Percentiles rank a stretch among this genome's conserved stretches.
phyloP scores from a whole-genome alignment of 23 red algal genomes.

The Gracilaria gracilis region DNA sequence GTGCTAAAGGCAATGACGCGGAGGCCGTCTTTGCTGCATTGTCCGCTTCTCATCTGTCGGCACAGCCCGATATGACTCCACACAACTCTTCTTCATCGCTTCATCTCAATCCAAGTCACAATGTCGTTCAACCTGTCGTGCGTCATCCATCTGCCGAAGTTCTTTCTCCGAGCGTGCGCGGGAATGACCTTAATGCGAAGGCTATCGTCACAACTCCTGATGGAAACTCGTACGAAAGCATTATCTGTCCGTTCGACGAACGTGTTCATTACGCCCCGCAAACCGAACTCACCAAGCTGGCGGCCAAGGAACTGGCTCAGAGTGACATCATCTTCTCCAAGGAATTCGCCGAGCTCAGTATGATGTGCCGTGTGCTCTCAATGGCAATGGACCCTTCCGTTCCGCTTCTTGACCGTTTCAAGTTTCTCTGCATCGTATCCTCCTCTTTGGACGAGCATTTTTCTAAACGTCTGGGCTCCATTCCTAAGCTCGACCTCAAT shows the following conservation, averaged over 20 bases:
- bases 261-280: slow-evolving; percentile 61
- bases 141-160: not conserved
- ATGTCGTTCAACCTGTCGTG: not conserved
- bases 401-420: slow-evolving; percentile 95
- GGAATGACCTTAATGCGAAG: slow-evolving; percentile 48
- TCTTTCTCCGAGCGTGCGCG: not conserved
- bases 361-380: slow-evolving; percentile 87
- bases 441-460: slow-evolving; percentile 95
- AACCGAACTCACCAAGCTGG: slow-evolving; percentile 19
- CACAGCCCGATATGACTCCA: not conserved
- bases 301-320: slow-evolving; percentile 56
- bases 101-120: not conserved
- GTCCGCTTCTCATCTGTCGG: not conserved
- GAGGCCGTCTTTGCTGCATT: slow-evolving; percentile 35
- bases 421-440: slow-evolving; percentile 95
- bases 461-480: slow-evolving; percentile 81
- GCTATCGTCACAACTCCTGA: slow-evolving; percentile 33
- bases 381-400: slow-evolving; percentile 79
- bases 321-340: slow-evolving; percentile 85
- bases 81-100: not conserved
- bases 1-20: slow-evolving; percentile 9
- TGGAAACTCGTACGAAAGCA: slow-evolving; percentile 25
- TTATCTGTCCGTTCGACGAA: slow-evolving; percentile 71
- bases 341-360: slow-evolving; percentile 90
- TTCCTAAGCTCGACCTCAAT: slow-evolving; percentile 73